Evolutionary conservation across 148 eudicot species (phyloP), one percentile per base, ranked within the genome.

Genomic region (Rhododendron griersonianum): DNA sequence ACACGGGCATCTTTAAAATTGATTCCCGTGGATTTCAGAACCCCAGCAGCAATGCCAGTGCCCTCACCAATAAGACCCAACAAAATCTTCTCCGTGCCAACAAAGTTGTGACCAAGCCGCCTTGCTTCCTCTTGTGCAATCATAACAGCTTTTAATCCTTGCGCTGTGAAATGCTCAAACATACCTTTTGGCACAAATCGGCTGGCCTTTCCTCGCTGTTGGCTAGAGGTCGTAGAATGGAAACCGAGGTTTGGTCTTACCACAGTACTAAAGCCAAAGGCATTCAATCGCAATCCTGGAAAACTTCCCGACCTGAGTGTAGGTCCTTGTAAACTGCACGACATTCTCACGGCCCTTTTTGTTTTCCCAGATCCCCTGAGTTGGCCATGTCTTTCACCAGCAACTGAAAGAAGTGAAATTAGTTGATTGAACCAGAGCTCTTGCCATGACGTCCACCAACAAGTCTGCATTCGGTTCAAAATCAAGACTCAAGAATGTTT

Each of bases 41-140:
- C 98, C 92, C 95, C 95, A 61, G 99, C 99, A 89, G 98, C 99
- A 87, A 96, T 96, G 41, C 99, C 99, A 80, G 98, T 96, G 81
- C 99, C 99, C 91, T 96, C 99, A 85, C 99, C 99, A 88, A 95
- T 93, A 76, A 96, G 98, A 82, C 99, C 99, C 87, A 96, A 83
- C 84, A 96, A 86, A 76, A 96, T 95, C 89, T 96, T 98, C 91
- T 96, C 99, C 0, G 99, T 96, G 73, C 99, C 99, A 87, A 96
- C 99, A 88, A 96, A 94, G 80, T 96, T 96, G 83, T 96, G 99
- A 73, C 99, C 99, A 61, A 96, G 90, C 57, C 99, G 85, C 67
- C 98, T 92, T 11, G 99, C 97, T 89, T 96, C 99, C 89, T 39
- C 41, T 39, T 39, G 41, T 39, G 41, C 41, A 39, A 39, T 39